A percentile compares a stretch with the other conserved stretches of the same genome.
Evolutionary conservation across 192 early-diverging fungal species (phyloP).

Genomic region (Entomortierella beljakovae): DNA sequence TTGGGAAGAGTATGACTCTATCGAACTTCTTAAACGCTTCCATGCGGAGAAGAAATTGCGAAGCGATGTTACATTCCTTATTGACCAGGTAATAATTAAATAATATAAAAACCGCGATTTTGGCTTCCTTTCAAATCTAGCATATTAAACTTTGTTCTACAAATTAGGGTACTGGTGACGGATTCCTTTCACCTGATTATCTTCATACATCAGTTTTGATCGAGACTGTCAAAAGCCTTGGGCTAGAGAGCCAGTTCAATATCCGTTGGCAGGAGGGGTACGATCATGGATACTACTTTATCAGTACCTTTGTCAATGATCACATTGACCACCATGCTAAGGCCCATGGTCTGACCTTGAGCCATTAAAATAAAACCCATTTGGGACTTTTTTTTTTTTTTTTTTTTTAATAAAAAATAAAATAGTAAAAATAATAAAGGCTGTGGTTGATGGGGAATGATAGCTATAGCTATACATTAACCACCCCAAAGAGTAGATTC

Average conservation of each 20-base stretch:
- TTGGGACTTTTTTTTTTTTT: too few relatives aligned
- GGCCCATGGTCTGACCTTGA: constrained; percentile 35
- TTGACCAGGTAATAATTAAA: constrained; percentile 26
- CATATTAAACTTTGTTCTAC: too few relatives aligned
- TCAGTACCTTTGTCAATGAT: constrained; percentile 80
- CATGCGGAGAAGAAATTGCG: constrained; percentile 37
- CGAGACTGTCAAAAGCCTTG: constrained; percentile 56
- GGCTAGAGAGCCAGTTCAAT: constrained; percentile 60
- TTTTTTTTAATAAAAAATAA: too few relatives aligned
- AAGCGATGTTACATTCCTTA: constrained; percentile 32
- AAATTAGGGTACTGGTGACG: constrained; percentile 81
- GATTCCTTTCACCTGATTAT: constrained; percentile 71
- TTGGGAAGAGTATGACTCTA: constrained; percentile 83
- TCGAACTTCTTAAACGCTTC: constrained; percentile 71
- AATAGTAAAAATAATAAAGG: too few relatives aligned
- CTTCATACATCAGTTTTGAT: constrained; percentile 73
- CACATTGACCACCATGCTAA: constrained; percentile 83
- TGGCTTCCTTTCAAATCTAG: too few relatives aligned
- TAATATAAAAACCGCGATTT: too few relatives aligned
- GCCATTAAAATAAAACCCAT: neutral
- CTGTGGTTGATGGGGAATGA: too few relatives aligned
- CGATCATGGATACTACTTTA: constrained; percentile 91
- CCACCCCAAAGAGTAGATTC: too few relatives aligned
- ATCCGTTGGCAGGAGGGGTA: constrained; percentile 82
- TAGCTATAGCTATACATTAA: too few relatives aligned